phyloP scores from a whole-genome alignment of 1,139 yeast species.

The Taiozyma sp. region DNA sequence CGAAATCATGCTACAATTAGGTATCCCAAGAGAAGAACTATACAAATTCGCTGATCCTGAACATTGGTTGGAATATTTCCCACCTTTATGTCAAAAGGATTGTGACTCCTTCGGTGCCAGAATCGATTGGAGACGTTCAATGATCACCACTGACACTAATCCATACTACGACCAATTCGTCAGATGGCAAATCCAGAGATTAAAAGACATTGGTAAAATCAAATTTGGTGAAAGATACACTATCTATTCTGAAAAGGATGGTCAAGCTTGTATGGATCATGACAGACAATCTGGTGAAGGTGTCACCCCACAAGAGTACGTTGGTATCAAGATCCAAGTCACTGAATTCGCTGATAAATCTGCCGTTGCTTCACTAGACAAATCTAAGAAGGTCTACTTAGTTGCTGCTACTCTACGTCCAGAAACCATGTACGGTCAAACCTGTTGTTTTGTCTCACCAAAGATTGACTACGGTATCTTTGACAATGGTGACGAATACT shows the following conservation, averaged over 20 bases:
- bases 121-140: conserved; percentile 98
- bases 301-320: conserved; percentile 93
- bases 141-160: conserved; percentile 91
- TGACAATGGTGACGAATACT: conserved; percentile 80
- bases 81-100: conserved; percentile 79
- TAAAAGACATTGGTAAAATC: conserved; percentile 82
- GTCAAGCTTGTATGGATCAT: conserved; percentile 99
- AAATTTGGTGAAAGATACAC: conserved; percentile 98
- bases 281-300: conserved; percentile 98
- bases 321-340: conserved; percentile 80
- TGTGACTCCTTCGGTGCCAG: conserved; percentile 85
- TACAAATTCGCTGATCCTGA: conserved; percentile 82
- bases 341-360: conserved; percentile 41
- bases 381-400: conserved; percentile 63
- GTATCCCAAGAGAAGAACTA: conserved; percentile 78
- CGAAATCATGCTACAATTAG: conserved; percentile 93
- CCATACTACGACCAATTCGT: conserved; percentile 94
- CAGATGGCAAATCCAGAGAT: conserved; percentile 93
- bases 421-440: conserved; percentile 98
- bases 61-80: conserved; percentile 89
- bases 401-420: conserved; percentile 99
- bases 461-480: conserved; percentile 88
- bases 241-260: conserved; percentile 94
- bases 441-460: conserved; percentile 97
- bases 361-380: conserved; percentile 48